Base-by-base conservation (phyloP, 2,329 filamentous ascomycete species). In the Aspergillus thermomutatus region DNA sequence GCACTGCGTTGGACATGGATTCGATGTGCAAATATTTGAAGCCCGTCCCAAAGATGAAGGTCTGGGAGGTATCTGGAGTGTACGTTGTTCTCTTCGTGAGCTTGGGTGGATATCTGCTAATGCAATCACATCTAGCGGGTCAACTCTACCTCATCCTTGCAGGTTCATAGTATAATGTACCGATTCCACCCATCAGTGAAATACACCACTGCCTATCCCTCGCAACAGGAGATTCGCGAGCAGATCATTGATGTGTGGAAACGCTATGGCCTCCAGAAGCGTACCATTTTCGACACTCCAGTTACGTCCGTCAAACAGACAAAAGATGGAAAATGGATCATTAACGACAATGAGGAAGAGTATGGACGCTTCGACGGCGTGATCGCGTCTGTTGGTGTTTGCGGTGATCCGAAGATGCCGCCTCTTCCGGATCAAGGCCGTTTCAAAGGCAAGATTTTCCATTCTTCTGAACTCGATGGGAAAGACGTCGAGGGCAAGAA, bases 161-260 rank as follows among this genome's bases (percentile, higher is more conserved):
- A 94, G 67, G 92, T 95, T 23, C 90, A 95, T 71, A 90, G 87
- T 21, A 72, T 92, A 56, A 94, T 94, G 90, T 95, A 93, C 72
- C 84, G 91, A 23, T 96, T 95, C 70, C 89, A 93, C 63, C 91
- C 91, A 0, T 89, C 88, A 0, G 84, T 95, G 1, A 80, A 83
- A 59, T 95, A 89, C 86, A 78, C 83, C 34, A 78, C 80, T 28
- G 89, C 89, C n/a, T 95, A 95, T 67, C 91, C 91, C 0, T 82
- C 87, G 59, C 86, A 89, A 50, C 77, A 87, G 61, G 85, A 92
- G 72, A 94, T 95, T 58, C 79, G 92, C 46, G 80, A 81, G 25
- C 87, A 92, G 68, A 86, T 94, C 10, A 81, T 80, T 19, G 75
- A 86, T 58, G 76, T 95, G 0, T 95, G 90, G 90, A 81, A 90